Conservation (phyloP, 108 stramenopile species). For the Cylindrotheca closterium region DNA sequence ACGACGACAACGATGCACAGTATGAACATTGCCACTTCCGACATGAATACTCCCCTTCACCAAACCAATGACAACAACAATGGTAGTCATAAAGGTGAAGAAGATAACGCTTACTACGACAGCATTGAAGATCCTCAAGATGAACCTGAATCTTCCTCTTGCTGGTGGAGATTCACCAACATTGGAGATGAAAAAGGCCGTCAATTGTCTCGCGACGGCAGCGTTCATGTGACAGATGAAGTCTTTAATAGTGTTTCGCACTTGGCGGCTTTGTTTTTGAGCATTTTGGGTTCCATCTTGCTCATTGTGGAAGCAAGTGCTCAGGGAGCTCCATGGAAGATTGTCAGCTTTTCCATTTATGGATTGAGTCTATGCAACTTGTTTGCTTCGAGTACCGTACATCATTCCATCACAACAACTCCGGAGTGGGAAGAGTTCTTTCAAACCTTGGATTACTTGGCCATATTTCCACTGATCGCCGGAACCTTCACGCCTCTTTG, state of each 20-base stretch:
- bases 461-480: slow-evolving; percentile 80
- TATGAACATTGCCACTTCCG: too few species aligned
- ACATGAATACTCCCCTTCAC: too few species aligned
- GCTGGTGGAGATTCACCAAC: slow-evolving; percentile 47
- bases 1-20: too few species aligned
- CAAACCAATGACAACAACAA: too few species aligned
- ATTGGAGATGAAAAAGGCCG: slow-evolving; percentile 33
- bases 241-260: slow-evolving; percentile 74
- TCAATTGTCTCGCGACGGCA: slow-evolving; percentile 56
- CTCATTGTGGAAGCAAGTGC: slow-evolving; percentile 40
- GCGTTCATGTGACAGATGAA: slow-evolving; percentile 68
- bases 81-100: background rate
- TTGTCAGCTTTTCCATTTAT: slow-evolving; percentile 72
- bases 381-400: slow-evolving; percentile 64
- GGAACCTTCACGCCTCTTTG: slow-evolving; percentile 87
- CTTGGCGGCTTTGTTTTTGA: slow-evolving; percentile 60
- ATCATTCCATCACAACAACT: slow-evolving; percentile 60
- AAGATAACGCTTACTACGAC: background rate
- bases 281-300: slow-evolving; percentile 55
- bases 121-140: background rate
- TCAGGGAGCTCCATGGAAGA: slow-evolving; percentile 63
- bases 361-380: slow-evolving; percentile 59
- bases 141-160: background rate
- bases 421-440: slow-evolving; percentile 54
- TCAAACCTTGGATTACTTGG: slow-evolving; percentile 70